Conservation (phyloP, 2,329 filamentous ascomycete genomes). For the Periconia macrospinosa region DNA sequence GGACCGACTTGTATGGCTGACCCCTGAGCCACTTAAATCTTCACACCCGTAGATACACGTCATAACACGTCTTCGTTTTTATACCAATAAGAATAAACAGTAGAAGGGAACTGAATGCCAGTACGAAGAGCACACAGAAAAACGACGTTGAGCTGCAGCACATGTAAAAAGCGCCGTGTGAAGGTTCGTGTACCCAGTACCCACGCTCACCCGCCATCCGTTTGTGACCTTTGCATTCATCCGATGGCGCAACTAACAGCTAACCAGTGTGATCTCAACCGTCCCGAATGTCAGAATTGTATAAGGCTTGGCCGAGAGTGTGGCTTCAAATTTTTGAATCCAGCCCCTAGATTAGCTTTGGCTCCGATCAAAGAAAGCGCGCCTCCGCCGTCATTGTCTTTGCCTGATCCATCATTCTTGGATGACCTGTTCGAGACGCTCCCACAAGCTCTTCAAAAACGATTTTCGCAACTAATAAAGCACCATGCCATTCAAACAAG, state of each 20-base stretch:
- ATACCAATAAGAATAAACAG: background rate
- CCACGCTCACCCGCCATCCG: background rate
- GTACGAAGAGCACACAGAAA: constrained; percentile 16
- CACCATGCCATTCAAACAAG: constrained; percentile 26
- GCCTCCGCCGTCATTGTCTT: constrained; percentile 5
- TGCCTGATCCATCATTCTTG: constrained; percentile 12
- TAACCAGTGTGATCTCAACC: constrained; percentile 24
- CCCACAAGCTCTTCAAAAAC: constrained; percentile 11
- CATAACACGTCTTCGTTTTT: background rate
- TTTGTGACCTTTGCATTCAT: background rate
- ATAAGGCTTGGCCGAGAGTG: constrained; percentile 16
- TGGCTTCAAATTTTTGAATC: constrained; percentile 18
- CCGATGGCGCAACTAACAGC: background rate
- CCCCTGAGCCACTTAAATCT: too few relatives aligned
- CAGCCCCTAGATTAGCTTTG: constrained; percentile 3
- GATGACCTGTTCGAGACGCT: constrained; percentile 14
- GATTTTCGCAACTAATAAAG: constrained; percentile 19
- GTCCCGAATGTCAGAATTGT: constrained; percentile 21
- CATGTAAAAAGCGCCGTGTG: constrained; percentile 19
- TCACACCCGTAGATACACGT: background rate
- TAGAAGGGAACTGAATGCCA: constrained; percentile 2
- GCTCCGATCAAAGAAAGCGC: constrained; percentile 2
- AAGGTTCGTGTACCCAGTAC: constrained; percentile 13
- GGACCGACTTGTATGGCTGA: too few relatives aligned
- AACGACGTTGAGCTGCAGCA: constrained; percentile 13